phyloP scores from a whole-genome alignment of 179 eudicot genomes.

The Heliamphora pulchella region DNA sequence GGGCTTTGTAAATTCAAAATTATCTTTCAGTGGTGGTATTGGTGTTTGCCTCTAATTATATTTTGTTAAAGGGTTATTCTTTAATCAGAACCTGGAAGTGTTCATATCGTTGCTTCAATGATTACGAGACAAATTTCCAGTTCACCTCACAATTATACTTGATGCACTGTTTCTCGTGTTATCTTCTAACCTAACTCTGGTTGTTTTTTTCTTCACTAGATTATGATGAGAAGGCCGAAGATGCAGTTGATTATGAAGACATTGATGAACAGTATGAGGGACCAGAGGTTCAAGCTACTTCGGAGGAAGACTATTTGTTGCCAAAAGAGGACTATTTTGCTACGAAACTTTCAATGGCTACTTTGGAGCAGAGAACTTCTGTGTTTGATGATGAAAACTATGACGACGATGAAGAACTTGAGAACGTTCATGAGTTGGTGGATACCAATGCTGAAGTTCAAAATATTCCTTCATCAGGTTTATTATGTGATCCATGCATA shows the following conservation, averaged over 20 bases:
- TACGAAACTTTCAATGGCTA: conserved; percentile 35
- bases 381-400: conserved; percentile 93
- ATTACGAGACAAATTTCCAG: neutral
- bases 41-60: neutral
- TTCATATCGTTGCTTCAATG: neutral
- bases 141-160: neutral
- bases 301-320: conserved; percentile 89
- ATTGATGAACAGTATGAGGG: conserved; percentile 97
- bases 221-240: conserved; percentile 89
- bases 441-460: conserved; percentile 32
- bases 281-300: conserved; percentile 73
- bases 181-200: conserved; percentile 10
- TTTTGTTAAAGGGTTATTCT: neutral
- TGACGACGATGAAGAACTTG: conserved; percentile 54
- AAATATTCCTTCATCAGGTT: conserved; percentile 30
- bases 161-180: neutral
- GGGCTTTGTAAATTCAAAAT: neutral
- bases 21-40: neutral
- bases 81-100: neutral
- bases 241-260: conserved; percentile 97
- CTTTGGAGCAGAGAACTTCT: conserved; percentile 44
- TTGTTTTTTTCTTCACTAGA: conserved; percentile 33
- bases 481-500: neutral
- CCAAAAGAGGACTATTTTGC: conserved; percentile 56
- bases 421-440: conserved; percentile 40